Evolutionary conservation across 257 asterid genomes (phyloP).

Genomic region (Solanum peruvianum): DNA sequence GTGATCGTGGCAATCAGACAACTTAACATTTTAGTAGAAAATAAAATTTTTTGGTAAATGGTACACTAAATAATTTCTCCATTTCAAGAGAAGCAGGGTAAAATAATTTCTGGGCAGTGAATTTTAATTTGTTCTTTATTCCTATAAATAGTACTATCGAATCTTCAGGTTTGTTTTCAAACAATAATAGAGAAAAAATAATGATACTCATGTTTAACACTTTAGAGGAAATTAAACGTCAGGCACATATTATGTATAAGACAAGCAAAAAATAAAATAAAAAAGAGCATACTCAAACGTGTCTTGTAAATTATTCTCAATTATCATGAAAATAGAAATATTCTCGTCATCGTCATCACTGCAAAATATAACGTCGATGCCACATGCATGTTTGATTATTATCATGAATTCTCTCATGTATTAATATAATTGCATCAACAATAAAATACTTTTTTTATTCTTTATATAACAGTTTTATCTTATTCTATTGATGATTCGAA

Average conservation of each 20-base stretch:
- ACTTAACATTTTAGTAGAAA: background rate
- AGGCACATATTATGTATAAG: background rate
- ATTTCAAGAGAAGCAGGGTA: background rate
- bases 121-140: background rate
- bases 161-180: background rate
- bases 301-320: background rate
- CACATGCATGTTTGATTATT: background rate
- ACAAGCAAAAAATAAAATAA: background rate
- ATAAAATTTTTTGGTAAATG: background rate
- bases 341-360: background rate
- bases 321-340: background rate
- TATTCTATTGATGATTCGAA: background rate
- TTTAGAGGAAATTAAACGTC: background rate
- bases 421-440: background rate
- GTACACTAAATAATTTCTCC: background rate
- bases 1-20: background rate
- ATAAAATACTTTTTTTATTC: background rate
- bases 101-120: background rate
- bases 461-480: rapidly evolving
- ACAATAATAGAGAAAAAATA: background rate
- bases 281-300: background rate
- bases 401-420: background rate
- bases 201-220: background rate
- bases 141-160: background rate
- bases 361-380: background rate